These are phyloP conservation scores for Saksenaea vasiformis DNA, from an alignment of 371 early-diverging fungal species.

Conservation along the genomic window DNA sequence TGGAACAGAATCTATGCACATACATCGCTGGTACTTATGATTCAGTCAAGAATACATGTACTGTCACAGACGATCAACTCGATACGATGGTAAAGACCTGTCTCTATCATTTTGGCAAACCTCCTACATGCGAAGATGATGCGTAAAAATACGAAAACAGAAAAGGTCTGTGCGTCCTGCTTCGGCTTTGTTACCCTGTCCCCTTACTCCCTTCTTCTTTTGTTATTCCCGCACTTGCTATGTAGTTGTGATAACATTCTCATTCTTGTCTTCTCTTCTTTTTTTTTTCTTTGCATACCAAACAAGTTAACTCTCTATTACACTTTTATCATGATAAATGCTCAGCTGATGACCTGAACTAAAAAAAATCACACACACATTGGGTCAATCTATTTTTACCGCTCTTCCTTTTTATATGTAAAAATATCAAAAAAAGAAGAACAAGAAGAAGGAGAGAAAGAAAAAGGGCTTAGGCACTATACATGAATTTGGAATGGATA, in stretches of 20 bases:
- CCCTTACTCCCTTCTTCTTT: too few relatives aligned
- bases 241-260: background rate
- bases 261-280: background rate
- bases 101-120: background rate
- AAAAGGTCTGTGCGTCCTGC: background rate
- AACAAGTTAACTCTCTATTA: background rate
- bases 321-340: too few relatives aligned
- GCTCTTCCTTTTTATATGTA: too few relatives aligned
- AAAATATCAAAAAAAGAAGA: too few relatives aligned
- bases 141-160: background rate
- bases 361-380: too few relatives aligned
- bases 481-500: too few relatives aligned
- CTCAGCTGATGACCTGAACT: too few relatives aligned
- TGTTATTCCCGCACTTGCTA: too few relatives aligned
- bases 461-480: too few relatives aligned
- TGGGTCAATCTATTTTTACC: too few relatives aligned
- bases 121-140: background rate
- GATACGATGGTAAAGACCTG: background rate
- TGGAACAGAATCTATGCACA: background rate
- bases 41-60: background rate
- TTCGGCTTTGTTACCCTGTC: background rate
- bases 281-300: background rate
- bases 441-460: too few relatives aligned
- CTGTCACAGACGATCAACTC: background rate
- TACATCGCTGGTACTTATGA: background rate